A percentile compares a stretch with the other conserved stretches of the same genome.
These are phyloP conservation scores for Phoenix dactylifera DNA, from an alignment of 176 grass and related monocot species.

Conservation along the genomic window DNA sequence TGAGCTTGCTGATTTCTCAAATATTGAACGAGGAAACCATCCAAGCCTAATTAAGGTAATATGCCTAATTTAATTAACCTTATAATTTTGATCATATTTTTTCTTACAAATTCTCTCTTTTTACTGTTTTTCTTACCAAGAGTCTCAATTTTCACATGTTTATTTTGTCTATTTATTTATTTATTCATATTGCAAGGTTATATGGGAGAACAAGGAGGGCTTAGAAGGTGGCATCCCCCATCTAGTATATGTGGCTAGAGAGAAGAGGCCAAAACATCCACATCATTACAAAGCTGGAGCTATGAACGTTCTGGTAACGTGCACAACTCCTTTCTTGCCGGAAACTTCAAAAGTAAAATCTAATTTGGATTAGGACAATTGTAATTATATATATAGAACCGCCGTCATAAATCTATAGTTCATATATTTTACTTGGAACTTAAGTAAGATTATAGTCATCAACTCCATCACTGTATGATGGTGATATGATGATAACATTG, in stretches of 20 bases:
- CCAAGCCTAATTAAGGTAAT: constrained; percentile 37
- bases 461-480: too few relatives aligned
- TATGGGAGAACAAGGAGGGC: constrained; percentile 27
- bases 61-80: not conserved
- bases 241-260: constrained; percentile 45
- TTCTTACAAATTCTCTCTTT: too few relatives aligned
- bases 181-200: constrained; percentile 25
- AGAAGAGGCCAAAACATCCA: constrained; percentile 25
- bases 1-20: constrained; percentile 32
- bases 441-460: too few relatives aligned
- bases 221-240: constrained; percentile 16
- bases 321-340: too few relatives aligned
- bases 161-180: not conserved
- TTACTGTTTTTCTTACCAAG: not conserved
- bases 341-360: too few relatives aligned
- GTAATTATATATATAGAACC: too few relatives aligned
- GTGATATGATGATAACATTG: too few relatives aligned
- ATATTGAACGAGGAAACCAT: constrained; percentile 26
- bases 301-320: constrained; percentile 42
- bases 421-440: too few relatives aligned
- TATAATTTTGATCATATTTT: not conserved
- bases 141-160: not conserved
- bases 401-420: too few relatives aligned
- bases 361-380: too few relatives aligned
- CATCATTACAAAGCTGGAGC: constrained; percentile 51